These are phyloP conservation scores for Haplosporangium gracile DNA, from an alignment of 192 early-diverging fungal species.

Conservation along the genomic window DNA sequence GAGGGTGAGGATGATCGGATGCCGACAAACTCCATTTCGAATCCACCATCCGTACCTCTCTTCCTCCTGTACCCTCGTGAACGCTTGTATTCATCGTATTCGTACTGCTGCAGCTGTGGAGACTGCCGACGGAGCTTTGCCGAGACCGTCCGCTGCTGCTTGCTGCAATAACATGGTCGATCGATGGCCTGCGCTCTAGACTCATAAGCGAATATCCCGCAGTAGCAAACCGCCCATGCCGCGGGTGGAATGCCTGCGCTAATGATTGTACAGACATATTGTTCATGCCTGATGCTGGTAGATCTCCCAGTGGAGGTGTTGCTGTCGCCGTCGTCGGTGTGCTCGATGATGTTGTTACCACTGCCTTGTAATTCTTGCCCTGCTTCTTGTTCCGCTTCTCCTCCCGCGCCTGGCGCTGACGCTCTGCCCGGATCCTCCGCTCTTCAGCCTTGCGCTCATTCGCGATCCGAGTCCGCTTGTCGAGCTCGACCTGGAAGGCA, in stretches of 20 bases:
- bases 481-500: conserved; percentile 43
- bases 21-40: conserved; percentile 6
- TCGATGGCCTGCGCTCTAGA: not conserved
- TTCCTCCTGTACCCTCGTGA: not conserved
- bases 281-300: not conserved
- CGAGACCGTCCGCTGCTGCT: not conserved
- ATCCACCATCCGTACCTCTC: not conserved
- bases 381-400: conserved; percentile 12
- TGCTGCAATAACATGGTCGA: not conserved
- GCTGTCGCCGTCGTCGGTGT: not conserved
- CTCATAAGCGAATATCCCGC: not conserved
- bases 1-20: conserved; percentile 13
- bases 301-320: not conserved
- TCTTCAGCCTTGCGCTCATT: conserved; percentile 29
- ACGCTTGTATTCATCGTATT: not conserved
- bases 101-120: not conserved
- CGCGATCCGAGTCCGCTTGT: conserved; percentile 12
- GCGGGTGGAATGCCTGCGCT: conserved; percentile 4
- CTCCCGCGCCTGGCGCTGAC: conserved; percentile 10
- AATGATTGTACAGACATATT: not conserved
- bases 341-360: not conserved
- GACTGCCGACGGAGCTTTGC: not conserved
- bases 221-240: conserved; percentile 2
- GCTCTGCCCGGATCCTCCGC: conserved; percentile 17
- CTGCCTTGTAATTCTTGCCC: conserved; percentile 8